Conservation (phyloP, 345 rosid species). For the Lumnitzera littorea region DNA sequence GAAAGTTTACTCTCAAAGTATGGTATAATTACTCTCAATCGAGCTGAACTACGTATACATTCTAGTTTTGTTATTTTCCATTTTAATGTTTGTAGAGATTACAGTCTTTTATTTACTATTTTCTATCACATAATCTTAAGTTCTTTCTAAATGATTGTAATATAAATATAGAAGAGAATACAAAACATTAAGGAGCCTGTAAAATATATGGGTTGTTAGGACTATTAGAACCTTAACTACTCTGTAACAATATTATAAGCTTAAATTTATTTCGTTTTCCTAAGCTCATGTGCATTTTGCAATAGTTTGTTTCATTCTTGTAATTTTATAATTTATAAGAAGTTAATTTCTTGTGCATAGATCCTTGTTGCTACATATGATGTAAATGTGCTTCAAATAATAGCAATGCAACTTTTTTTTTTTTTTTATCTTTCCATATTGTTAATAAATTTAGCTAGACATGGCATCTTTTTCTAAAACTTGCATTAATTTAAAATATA, state of each 20-base stretch:
- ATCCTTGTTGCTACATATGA: slow-evolving; percentile 82
- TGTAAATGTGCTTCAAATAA: slow-evolving; percentile 65
- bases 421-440: slow-evolving; percentile 65
- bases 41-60: too few relatives aligned
- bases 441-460: slow-evolving; percentile 31
- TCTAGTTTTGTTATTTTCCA: too few relatives aligned
- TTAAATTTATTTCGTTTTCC: neutral
- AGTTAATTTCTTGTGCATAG: slow-evolving; percentile 20
- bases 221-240: slow-evolving; percentile 81
- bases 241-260: slow-evolving; percentile 51
- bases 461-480: neutral
- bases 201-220: slow-evolving; percentile 95
- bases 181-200: slow-evolving; percentile 68
- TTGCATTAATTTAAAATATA: neutral
- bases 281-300: neutral
- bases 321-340: neutral
- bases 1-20: slow-evolving; percentile 86
- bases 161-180: slow-evolving; percentile 77
- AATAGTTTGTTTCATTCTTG: neutral
- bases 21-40: neutral
- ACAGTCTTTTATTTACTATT: too few relatives aligned
- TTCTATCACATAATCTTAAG: neutral
- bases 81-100: too few relatives aligned
- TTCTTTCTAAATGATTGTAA: neutral
- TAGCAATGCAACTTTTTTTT: slow-evolving; percentile 60